phyloP scores from a whole-genome alignment of 768 basidiomycete genomes.

The Pisolithus tinctorius region DNA sequence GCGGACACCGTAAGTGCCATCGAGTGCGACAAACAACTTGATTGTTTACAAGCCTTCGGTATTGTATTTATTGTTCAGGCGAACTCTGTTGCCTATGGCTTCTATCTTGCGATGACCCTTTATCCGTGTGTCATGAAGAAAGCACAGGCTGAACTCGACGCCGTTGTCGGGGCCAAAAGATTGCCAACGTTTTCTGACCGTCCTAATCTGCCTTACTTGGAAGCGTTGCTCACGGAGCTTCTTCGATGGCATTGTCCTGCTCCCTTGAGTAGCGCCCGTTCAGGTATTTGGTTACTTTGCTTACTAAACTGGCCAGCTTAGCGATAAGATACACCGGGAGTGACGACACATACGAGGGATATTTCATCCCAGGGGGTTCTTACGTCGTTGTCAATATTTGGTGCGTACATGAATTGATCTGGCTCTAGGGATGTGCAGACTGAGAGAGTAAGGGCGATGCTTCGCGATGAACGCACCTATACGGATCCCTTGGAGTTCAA shows the following conservation, averaged over 20 bases:
- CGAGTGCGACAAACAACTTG: neutral
- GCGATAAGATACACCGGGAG: slow-evolving; percentile 3
- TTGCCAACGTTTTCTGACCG: slow-evolving; percentile 22
- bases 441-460: slow-evolving; percentile 22
- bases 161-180: slow-evolving; percentile 15
- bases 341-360: slow-evolving; percentile 16
- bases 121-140: slow-evolving; percentile 20
- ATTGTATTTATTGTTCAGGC: slow-evolving; percentile 14
- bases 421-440: neutral
- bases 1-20: slow-evolving; percentile 17
- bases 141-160: slow-evolving; percentile 21
- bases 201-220: slow-evolving; percentile 21
- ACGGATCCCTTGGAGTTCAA: slow-evolving; percentile 17
- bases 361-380: slow-evolving; percentile 13
- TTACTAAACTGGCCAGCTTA: neutral
- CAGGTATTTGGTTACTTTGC: neutral
- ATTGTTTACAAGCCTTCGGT: neutral
- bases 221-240: slow-evolving; percentile 19
- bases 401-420: neutral
- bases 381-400: slow-evolving; percentile 15
- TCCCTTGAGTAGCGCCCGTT: slow-evolving; percentile 6
- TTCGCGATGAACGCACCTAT: slow-evolving; percentile 40
- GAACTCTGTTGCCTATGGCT: slow-evolving; percentile 6
- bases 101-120: slow-evolving; percentile 24
- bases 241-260: slow-evolving; percentile 14